Percentiles rank a stretch among this genome's conserved stretches.
Evolutionary conservation across 495 filamentous ascomycete species (phyloP).

Genomic region (Podospora bellae-mahoneyi): DNA sequence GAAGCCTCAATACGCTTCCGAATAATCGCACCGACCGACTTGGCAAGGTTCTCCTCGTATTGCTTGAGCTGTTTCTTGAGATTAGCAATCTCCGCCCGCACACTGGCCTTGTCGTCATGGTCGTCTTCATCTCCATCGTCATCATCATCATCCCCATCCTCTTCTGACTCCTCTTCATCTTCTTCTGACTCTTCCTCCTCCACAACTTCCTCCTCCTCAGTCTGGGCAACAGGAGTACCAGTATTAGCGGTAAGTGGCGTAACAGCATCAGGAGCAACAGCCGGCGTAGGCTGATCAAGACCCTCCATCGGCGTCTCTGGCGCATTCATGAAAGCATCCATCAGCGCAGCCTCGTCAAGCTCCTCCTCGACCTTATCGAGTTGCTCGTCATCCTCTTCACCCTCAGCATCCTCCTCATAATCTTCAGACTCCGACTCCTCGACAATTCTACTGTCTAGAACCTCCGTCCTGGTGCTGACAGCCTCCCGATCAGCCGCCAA

Average conservation of each 20-base stretch:
- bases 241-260: conserved; percentile 40
- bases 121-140: conserved; percentile 47
- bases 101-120: conserved; percentile 45
- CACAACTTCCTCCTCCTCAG: conserved; percentile 44
- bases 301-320: conserved; percentile 32
- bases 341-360: conserved; percentile 40
- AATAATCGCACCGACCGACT: conserved; percentile 46
- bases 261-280: conserved; percentile 33
- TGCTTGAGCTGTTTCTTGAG: conserved; percentile 45
- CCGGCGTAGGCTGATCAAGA: conserved; percentile 32
- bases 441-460: conserved; percentile 60
- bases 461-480: conserved; percentile 52
- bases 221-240: conserved; percentile 27
- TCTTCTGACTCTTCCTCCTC: conserved; percentile 45
- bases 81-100: conserved; percentile 54
- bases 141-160: conserved; percentile 44
- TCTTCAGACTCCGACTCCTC: conserved; percentile 53
- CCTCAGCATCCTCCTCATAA: conserved; percentile 60
- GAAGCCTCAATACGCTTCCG: conserved; percentile 51
- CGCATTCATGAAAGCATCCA: conserved; percentile 34
- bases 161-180: conserved; percentile 50
- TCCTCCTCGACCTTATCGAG: conserved; percentile 21
- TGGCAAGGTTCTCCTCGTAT: conserved; percentile 37
- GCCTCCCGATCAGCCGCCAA: conserved; percentile 66
- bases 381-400: conserved; percentile 44